Base-by-base conservation (phyloP, 305 asterid species). In the Galium porrigens region DNA sequence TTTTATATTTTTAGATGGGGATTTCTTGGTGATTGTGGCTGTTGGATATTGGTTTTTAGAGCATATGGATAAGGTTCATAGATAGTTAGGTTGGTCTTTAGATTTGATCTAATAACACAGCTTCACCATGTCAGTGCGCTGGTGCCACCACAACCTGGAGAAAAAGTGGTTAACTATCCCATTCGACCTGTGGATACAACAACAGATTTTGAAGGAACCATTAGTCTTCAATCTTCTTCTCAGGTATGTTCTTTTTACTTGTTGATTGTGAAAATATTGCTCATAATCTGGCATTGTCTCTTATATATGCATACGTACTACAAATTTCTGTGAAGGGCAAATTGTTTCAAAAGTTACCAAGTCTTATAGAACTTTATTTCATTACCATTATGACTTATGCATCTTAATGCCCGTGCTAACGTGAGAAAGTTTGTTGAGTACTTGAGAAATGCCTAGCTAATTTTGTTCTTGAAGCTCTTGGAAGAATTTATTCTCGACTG, bases 151-250 rank as follows among this genome's bases (percentile, higher is more conserved):
- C 98, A 85, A 76, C 92, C 95, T 29, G 95, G 90, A 70, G 98
- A 89, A 81, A 91, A 91, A 86, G 79, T 86, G 64, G 94, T 91
- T 65, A 85, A 81, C 70, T 91, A 91, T 84, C 95, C 96, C 55
- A 81, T 69, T 74, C 88, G 98, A 64, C 98, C 98, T 22, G 96
- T 92, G 79, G 96, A 89, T 78, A 83, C 96, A 64, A 70, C 77
- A 61, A 87, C 91, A 34, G 98, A 92, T 78, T 87, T 92, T 72
- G 98, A 87, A 80, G 96, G 96, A 76, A 87, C 98, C 64, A 85
- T 83, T 52, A 92, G 95, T 71, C 92, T 91, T 66, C 98, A 91
- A 82, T 89, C 95, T 69, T 76, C 95, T 76, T 96, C 87, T 75
- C 86, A 81, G 80, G 96, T 85, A 84, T 68, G 85, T 29, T 68